Base-by-base conservation (phyloP, 805 yeast genomes). In the Hanseniaspora opuntiae region DNA sequence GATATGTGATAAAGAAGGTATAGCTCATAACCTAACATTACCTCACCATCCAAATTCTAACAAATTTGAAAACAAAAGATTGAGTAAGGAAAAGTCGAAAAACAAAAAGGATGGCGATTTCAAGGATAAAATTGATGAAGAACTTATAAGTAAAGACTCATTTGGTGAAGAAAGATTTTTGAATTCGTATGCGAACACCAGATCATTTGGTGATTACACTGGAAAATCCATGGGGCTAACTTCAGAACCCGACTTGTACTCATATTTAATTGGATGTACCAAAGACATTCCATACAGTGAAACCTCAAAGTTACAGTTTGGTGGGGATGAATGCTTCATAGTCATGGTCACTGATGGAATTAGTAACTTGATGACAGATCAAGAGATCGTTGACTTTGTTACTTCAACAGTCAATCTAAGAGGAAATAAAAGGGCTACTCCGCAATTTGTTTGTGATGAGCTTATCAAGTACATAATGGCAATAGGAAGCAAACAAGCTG, bases 41-140 rank as follows among this genome's bases (percentile, higher is more conserved):
- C 77, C 81, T 36, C 98, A 93, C 66, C 96, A 90, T 66, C 95
- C 97, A 2, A 77, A 86, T 0, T 82, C 88, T 47, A 83, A 87
- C 0, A 71, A 78, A 11, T 51, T 51, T 44, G 98, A 93, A 67
- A 75, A 84, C 2, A 71, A 77, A 49, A 71, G 98, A 56, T 69
- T 93, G 44, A 73, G 84, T 28, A 76, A 77, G 57, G 84, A 46
- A 36, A 30, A 36, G 11, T 4, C 12, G 17, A 40, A 39, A 17
- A 32, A 35, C 14, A 12, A 40, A 2, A 40, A 8, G 5, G 19
- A 37, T 38, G 16, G 33, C 17, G 22, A 20, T 32, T 44, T 44
- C 17, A 20, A 53, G 11, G 42, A 37, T 1, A 22, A n/a, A 7
- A 45, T 47, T 35, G 55, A 53, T 47, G 55, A 53, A 25, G 47